Evolutionary conservation across 352 stramenopile genomes (phyloP).

Genomic region (Stramenopiles sp.): DNA sequence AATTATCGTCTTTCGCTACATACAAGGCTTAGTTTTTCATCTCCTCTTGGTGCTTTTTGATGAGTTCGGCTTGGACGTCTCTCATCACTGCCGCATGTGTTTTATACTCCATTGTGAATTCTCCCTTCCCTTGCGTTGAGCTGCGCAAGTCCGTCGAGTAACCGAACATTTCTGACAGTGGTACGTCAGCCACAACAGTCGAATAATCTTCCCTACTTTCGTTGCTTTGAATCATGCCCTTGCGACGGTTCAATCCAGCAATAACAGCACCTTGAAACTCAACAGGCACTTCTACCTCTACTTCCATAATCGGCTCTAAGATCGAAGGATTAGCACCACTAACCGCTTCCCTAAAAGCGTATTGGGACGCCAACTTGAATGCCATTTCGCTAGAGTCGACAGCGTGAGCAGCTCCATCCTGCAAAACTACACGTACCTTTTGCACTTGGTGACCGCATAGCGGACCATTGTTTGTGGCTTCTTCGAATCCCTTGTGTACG

Average conservation of each 20-base stretch:
- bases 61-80: conserved; percentile 78
- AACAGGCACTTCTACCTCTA: conserved; percentile 73
- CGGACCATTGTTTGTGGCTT: conserved; percentile 80
- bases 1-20: too few relatives aligned
- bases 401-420: conserved; percentile 75
- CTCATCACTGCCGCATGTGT: conserved; percentile 72
- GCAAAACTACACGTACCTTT: conserved; percentile 51
- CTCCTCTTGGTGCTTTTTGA: conserved; percentile 74
- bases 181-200: conserved; percentile 74
- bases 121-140: conserved; percentile 85
- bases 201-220: conserved; percentile 81
- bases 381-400: conserved; percentile 96
- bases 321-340: conserved; percentile 68
- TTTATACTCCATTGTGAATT: conserved; percentile 99
- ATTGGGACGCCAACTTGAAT: conserved; percentile 83
- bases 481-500: conserved; percentile 87
- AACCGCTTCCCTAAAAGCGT: conserved; percentile 82
- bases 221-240: conserved; percentile 81
- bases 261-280: conserved; percentile 88
- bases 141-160: conserved; percentile 91
- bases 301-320: conserved; percentile 86
- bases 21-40: too few relatives aligned
- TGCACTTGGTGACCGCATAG: conserved; percentile 86
- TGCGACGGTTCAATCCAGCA: conserved; percentile 73
- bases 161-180: conserved; percentile 95